Evolutionary conservation across 2,329 filamentous ascomycete species (phyloP), one percentile per base, ranked within the genome.

Genomic region (Verticillium klebahnii): DNA sequence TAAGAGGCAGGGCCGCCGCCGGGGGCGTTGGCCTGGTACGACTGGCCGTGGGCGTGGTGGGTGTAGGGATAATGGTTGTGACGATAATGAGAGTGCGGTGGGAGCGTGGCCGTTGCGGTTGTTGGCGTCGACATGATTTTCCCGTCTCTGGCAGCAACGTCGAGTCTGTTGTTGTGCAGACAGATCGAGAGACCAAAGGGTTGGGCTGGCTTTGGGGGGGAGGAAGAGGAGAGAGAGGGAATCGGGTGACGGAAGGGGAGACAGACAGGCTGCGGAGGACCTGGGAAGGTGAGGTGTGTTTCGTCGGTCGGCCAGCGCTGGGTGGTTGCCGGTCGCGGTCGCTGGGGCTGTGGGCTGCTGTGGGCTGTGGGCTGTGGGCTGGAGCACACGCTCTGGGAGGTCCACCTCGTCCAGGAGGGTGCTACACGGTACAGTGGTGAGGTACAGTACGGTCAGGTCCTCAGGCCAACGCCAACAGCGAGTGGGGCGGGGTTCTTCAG

Each of bases 91-190:
- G 85, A 85, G 76, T 62, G 82, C 81, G 67, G 80, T 62, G 65
- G 65, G 52, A 65, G 60, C 59, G 65, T 66, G 59, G 65, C 65
- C 59, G 65, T 66, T 37, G 65, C 64, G 61, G 63, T 69, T 65
- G 90, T 92, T 68, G 91, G 90, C 69, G 90, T 93, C 82, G 91
- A 93, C 91, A 94, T 93, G 75, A 66, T 75, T 71, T 66, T 60
- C 58, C 63, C 62, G 59, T 62, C 40, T 40, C 45, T 39, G 17
- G n/a, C 58, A 34, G 23, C 19, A n/a, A 34, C 37, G 57, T 25
- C 19, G 54, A 57, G 57, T 39, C 59, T 56, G 57, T 58, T 56
- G 57, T 58, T 40, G 40, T 23, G 40, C 8, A n/a, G 40, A 50
- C 40, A 50, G 40, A 50, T 50, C 40, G 40, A 50, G 39, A 45